Base-by-base conservation (phyloP, 495 filamentous ascomycete genomes). In the Immersiella caudata region DNA sequence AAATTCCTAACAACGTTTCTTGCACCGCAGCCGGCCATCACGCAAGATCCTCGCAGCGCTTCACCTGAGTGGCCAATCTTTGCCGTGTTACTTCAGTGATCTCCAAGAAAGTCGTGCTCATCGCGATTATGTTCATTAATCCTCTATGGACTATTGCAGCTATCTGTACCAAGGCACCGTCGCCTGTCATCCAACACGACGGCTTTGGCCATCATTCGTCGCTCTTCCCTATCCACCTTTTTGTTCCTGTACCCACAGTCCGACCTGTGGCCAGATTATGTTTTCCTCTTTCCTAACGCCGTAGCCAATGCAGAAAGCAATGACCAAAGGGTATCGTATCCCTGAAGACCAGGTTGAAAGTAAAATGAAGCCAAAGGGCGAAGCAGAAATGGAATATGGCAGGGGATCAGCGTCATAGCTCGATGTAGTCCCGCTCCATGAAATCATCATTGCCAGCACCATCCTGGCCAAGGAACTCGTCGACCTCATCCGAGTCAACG, bases 401-500 rank as follows among this genome's bases (percentile, higher is more conserved):
- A 64, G 33, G 57, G 27, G 21, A 46, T 18, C 65, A 67, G 22
- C 63, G 78, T 78, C 71, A 79, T 51, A 84, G 77, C 35, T 73
- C 73, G 72, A 84, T 83, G 69, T 78, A 84, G 68, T 84, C 82
- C 73, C 74, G 76, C 64, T 79, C 75, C 22, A 72, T 70, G 65
- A 83, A 76, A 40, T 80, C 79, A 61, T 76, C 71, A 51, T 79
- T 78, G 27, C 74, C 72, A 55, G 65, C 57, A 20, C 79, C 80
- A 62, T 80, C 78, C 57, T 77, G 75, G 67, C 79, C 80, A 68
- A 84, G 77, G 71, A 92, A 88, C 75, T 96, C 92, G 57, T 91
- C 90, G 61, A 94, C 85, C 60, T 88, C 89, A 72, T 96, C 94
- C 33, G 93, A 97, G 78, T 96, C 94, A 75, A 96, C 85, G 78